phyloP scores from a whole-genome alignment of 352 stramenopile species.

The Pythium chondricola region DNA sequence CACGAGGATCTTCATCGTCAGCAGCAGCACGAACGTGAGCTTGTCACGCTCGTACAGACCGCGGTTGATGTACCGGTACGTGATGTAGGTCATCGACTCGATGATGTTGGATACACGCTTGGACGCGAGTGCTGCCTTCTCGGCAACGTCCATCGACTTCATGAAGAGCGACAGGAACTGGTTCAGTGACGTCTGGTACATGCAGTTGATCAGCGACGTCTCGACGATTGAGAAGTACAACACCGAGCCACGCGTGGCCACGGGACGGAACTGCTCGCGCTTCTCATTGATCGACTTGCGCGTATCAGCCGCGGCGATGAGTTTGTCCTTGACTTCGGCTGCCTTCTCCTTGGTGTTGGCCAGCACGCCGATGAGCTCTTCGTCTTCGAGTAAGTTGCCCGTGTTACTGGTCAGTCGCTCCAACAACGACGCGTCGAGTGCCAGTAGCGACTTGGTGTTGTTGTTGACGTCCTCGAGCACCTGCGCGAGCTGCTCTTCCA shows the following conservation, averaged over 20 bases:
- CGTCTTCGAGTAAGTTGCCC: slow-evolving; percentile 97
- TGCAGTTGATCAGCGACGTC: slow-evolving; percentile 97
- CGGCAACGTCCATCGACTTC: slow-evolving; percentile 95
- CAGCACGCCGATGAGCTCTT: slow-evolving; percentile 97
- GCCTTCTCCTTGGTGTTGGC: slow-evolving; percentile 98
- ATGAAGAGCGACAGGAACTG: slow-evolving; percentile 98
- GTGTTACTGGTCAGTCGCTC: slow-evolving; percentile 96
- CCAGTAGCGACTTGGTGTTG: slow-evolving; percentile 96
- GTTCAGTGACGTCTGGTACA: slow-evolving; percentile 98
- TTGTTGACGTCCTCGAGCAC: slow-evolving; percentile 97
- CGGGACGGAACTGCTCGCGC: slow-evolving; percentile 96
- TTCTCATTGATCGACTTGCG: slow-evolving; percentile 97
- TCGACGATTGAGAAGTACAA: slow-evolving; percentile 99
- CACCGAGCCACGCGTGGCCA: slow-evolving; percentile 95
- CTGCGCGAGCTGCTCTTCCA: slow-evolving; percentile 98
- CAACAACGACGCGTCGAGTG: slow-evolving; percentile 94
- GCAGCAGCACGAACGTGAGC: slow-evolving; percentile 95
- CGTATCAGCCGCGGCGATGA: slow-evolving; percentile 95
- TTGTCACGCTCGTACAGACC: slow-evolving; percentile 98
- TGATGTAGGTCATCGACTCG: slow-evolving; percentile 98
- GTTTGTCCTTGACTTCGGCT: slow-evolving; percentile 96
- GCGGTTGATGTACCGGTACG: slow-evolving; percentile 98
- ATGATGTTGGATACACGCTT: slow-evolving; percentile 99
- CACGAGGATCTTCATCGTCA: slow-evolving; percentile 98
- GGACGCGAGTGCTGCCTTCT: slow-evolving; percentile 95